Conservation (phyloP, 2,329 filamentous ascomycete species). For the Thelonectria rubi region DNA sequence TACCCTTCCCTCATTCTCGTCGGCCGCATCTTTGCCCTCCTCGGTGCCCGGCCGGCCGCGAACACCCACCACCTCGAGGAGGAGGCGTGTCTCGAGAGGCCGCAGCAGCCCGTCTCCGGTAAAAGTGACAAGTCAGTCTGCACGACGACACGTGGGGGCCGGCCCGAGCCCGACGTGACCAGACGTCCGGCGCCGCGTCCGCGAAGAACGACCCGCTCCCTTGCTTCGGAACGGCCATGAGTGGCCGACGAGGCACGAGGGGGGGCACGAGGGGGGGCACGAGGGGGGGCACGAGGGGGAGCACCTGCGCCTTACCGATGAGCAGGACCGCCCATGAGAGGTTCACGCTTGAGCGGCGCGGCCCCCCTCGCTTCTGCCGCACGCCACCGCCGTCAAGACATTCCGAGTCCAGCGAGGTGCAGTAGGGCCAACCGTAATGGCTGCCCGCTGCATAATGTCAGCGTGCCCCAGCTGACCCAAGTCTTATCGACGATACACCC, state of each 20-base stretch:
- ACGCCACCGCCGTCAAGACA: slow-evolving; percentile 13
- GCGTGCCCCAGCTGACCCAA: slow-evolving; percentile 35
- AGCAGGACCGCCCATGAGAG: too few relatives aligned
- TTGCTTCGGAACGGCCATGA: background rate
- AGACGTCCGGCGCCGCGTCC: slow-evolving; percentile 16
- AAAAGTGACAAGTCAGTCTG: slow-evolving; percentile 40
- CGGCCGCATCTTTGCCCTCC: background rate
- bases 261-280: too few relatives aligned
- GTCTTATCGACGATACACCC: slow-evolving; percentile 6
- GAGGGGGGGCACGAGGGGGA: too few relatives aligned
- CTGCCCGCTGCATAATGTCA: slow-evolving; percentile 31
- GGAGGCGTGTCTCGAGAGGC: slow-evolving; percentile 25
- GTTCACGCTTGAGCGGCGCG: slow-evolving; percentile 26
- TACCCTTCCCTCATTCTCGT: slow-evolving; percentile 8
- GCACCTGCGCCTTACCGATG: too few relatives aligned
- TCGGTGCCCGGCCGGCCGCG: background rate
- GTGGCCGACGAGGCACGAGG: too few relatives aligned
- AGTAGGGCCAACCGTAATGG: slow-evolving; percentile 14
- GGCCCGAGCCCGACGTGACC: slow-evolving; percentile 40
- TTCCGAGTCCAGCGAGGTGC: slow-evolving; percentile 15
- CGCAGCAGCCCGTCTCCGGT: background rate
- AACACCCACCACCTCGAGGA: slow-evolving; percentile 15
- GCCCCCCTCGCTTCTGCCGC: slow-evolving; percentile 31
- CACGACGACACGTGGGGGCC: slow-evolving; percentile 42
- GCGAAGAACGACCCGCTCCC: slow-evolving; percentile 10